Base-by-base conservation (phyloP, 2,329 filamentous ascomycete species). In the Pyricularia pennisetigena region DNA sequence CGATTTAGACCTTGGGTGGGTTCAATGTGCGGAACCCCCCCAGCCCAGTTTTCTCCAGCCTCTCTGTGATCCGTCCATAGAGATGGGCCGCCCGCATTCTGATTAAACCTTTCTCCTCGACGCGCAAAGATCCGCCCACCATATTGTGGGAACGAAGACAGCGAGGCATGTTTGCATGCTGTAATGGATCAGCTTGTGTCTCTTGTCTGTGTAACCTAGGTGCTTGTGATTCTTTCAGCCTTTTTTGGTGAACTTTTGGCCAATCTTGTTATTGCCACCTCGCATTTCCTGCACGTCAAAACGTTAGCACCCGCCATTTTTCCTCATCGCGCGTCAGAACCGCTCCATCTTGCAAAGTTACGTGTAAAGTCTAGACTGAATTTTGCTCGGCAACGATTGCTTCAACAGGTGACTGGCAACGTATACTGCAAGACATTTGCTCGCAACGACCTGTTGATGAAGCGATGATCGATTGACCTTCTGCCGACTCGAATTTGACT, bases 401-500 rank as follows among this genome's bases (percentile, higher is more conserved):
- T 28, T 62, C 24, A 24, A 28, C 9, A 6, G 26, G 9, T 12
- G 59, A 28, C 59, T 16, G 24, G 24, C 26, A 8, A 28, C 26
- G 29, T 1, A 62, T 23, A 16, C 24, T 28, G 26, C 26, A 16
- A 28, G 59, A 62, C 16, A 14, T 26, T 16, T 9, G n/a, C 59
- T 28, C 59, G 24, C 24, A 3, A 62, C 26, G 14, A 29, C 59
- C 24, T 12, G 59, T 29, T 64, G 23, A 59, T 35, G 32, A 59
- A 68, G 68, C 69, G 59, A 70, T 70, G 63, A 70, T 70, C 67
- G 70, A 69, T 67, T 71, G 70, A 70, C 69, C 69, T 16, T 14
- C 16, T 49, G 14, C 69, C 67, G 70, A 62, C 12, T 62, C 59
- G 59, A 62, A 62, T 28, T 67, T 68, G 69, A 66, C 65, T 35